Conservation (phyloP, 192 early-diverging fungal genomes). For the Entomortierella chlamydospora region DNA sequence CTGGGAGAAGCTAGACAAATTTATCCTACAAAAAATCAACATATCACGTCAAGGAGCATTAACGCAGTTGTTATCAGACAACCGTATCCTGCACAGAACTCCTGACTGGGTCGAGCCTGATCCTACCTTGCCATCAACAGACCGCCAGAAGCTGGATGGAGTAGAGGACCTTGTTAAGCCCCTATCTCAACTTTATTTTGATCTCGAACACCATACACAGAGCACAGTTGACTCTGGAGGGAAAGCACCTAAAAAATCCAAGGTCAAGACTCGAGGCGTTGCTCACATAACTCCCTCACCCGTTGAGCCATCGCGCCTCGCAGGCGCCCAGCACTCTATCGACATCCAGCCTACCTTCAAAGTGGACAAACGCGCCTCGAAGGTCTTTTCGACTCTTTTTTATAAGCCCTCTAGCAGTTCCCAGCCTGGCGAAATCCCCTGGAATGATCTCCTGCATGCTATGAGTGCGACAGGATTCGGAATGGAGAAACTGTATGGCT, state of each 20-base stretch:
- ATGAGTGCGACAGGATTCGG: slow-evolving; percentile 31
- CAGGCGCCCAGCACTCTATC: neutral
- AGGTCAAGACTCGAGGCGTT: slow-evolving; percentile 44
- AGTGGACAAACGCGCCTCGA: slow-evolving; percentile 30
- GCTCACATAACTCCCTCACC: neutral
- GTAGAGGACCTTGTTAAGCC: slow-evolving; percentile 9
- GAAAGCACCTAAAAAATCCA: slow-evolving; percentile 17
- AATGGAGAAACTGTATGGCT: slow-evolving; percentile 36
- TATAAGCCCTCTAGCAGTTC: slow-evolving; percentile 19
- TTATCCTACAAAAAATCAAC: slow-evolving; percentile 1
- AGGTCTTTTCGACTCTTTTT: slow-evolving; percentile 44
- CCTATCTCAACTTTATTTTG: neutral
- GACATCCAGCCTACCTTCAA: slow-evolving; percentile 27
- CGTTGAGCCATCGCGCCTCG: neutral
- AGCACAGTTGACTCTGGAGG: slow-evolving; percentile 1
- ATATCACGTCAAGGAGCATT: slow-evolving; percentile 7
- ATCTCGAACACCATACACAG: slow-evolving; percentile 19
- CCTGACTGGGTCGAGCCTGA: slow-evolving; percentile 40
- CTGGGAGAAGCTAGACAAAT: slow-evolving; percentile 26
- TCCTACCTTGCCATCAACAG: slow-evolving; percentile 9
- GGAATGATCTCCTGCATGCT: slow-evolving; percentile 47
- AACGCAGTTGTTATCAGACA: slow-evolving; percentile 12
- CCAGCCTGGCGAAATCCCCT: slow-evolving; percentile 44
- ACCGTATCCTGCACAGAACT: slow-evolving; percentile 27
- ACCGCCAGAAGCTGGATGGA: slow-evolving; percentile 5